A percentile compares a stretch with the other conserved stretches of the same genome.
These are phyloP conservation scores for Ustanciosporium gigantosporum DNA, from an alignment of 1,284 basidiomycete genomes.

Conservation along the genomic window DNA sequence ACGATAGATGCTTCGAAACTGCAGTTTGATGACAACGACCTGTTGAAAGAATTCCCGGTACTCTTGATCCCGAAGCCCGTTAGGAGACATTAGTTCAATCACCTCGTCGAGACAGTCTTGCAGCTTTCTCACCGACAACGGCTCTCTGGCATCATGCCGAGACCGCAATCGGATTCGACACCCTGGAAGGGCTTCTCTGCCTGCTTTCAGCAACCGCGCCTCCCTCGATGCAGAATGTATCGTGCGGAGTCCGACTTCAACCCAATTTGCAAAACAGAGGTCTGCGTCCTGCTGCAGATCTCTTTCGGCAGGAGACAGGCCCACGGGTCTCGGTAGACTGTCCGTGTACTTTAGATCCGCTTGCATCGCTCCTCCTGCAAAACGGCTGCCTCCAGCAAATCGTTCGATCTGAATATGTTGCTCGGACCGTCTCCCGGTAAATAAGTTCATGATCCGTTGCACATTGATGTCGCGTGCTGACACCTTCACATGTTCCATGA, in stretches of 20 bases:
- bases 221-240: neutral
- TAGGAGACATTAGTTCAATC: neutral
- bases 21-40: neutral
- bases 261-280: neutral
- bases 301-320: neutral
- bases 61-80: neutral
- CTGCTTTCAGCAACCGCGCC: neutral
- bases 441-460: neutral
- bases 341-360: neutral
- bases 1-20: too few species aligned
- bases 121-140: neutral
- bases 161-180: neutral
- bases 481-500: neutral
- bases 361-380: neutral
- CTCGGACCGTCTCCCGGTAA: neutral
- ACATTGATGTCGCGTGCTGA: neutral
- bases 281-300: neutral
- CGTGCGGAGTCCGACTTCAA: too few species aligned
- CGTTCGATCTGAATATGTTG: neutral
- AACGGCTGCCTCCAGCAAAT: neutral
- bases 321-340: neutral
- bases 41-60: neutral
- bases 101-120: neutral
- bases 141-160: neutral
- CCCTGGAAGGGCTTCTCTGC: neutral